A percentile compares a stretch with the other conserved stretches of the same genome.
phyloP scores from a whole-genome alignment of 2,329 filamentous ascomycete genomes.

The Sclerotinia nivalis region DNA sequence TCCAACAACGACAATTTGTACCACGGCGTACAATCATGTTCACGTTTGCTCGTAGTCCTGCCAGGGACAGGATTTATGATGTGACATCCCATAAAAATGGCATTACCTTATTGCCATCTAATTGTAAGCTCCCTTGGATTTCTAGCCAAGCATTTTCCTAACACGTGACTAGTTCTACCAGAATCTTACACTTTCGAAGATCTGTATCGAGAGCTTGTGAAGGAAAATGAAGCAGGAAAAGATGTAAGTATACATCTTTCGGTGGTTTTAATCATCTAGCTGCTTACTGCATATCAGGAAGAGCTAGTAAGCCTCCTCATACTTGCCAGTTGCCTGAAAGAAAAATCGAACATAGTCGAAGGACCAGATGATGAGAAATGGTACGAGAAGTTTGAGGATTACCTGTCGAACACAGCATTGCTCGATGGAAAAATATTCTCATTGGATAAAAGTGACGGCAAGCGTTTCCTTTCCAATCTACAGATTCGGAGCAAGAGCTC shows the following conservation, averaged over 20 bases:
- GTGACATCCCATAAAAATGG: not conserved
- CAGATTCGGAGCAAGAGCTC: not conserved
- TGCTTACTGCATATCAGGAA: slow-evolving; percentile 24
- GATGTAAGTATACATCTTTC: slow-evolving; percentile 19
- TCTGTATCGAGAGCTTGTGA: slow-evolving; percentile 21
- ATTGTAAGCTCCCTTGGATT: slow-evolving; percentile 5
- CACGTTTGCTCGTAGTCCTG: slow-evolving; percentile 1
- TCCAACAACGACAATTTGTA: not conserved
- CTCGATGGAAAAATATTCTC: slow-evolving; percentile 32
- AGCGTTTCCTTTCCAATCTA: not conserved
- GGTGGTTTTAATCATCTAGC: rapidly evolving
- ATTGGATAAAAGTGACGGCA: slow-evolving; percentile 35
- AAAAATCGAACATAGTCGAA: slow-evolving; percentile 21
- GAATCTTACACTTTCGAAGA: slow-evolving; percentile 19
- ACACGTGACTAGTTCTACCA: slow-evolving; percentile 17
- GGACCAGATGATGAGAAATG: slow-evolving; percentile 26
- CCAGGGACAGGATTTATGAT: not conserved
- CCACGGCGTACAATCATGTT: slow-evolving; percentile 18
- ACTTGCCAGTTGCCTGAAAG: slow-evolving; percentile 32
- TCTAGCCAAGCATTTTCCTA: not conserved
- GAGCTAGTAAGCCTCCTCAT: slow-evolving; percentile 34
- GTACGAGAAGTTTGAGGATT: slow-evolving; percentile 29
- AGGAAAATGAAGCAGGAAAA: slow-evolving; percentile 3
- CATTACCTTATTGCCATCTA: not conserved
- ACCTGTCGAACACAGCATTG: slow-evolving; percentile 34